phyloP scores from a whole-genome alignment of 2,329 filamentous ascomycete species.

The Scolecobasidium constrictum region DNA sequence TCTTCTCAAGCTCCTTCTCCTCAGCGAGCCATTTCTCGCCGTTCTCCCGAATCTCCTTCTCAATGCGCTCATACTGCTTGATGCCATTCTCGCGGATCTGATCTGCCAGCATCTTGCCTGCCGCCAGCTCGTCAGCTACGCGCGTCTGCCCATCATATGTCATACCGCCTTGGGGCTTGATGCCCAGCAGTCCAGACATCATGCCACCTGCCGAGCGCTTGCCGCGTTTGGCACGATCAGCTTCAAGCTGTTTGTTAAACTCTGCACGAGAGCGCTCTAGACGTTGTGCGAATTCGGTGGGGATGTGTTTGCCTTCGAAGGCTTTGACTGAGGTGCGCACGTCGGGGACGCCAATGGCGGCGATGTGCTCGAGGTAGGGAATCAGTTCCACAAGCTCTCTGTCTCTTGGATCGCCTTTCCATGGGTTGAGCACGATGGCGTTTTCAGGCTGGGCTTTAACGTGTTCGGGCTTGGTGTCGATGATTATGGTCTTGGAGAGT shows the following conservation, averaged over 20 bases:
- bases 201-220: slow-evolving; percentile 54
- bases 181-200: slow-evolving; percentile 61
- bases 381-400: slow-evolving; percentile 81
- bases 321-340: slow-evolving; percentile 78
- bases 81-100: slow-evolving; percentile 86
- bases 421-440: slow-evolving; percentile 81
- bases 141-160: slow-evolving; percentile 35
- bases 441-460: slow-evolving; percentile 92
- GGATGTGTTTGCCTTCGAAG: slow-evolving; percentile 82
- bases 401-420: slow-evolving; percentile 75
- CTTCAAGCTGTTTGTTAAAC: slow-evolving; percentile 67
- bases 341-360: slow-evolving; percentile 84
- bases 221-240: slow-evolving; percentile 53
- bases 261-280: slow-evolving; percentile 78
- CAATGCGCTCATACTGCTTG: slow-evolving; percentile 78
- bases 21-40: slow-evolving; percentile 94
- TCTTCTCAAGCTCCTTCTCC: slow-evolving; percentile 79
- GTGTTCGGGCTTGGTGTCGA: slow-evolving; percentile 76
- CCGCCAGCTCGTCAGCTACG: slow-evolving; percentile 65
- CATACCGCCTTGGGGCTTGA: slow-evolving; percentile 57
- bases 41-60: slow-evolving; percentile 85
- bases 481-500: slow-evolving; percentile 85
- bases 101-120: slow-evolving; percentile 96
- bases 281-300: slow-evolving; percentile 76
- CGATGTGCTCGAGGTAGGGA: slow-evolving; percentile 94